A percentile compares a stretch with the other conserved stretches of the same genome.
phyloP scores from a whole-genome alignment of 2,329 filamentous ascomycete species.

The Lachnellula hyalina region DNA sequence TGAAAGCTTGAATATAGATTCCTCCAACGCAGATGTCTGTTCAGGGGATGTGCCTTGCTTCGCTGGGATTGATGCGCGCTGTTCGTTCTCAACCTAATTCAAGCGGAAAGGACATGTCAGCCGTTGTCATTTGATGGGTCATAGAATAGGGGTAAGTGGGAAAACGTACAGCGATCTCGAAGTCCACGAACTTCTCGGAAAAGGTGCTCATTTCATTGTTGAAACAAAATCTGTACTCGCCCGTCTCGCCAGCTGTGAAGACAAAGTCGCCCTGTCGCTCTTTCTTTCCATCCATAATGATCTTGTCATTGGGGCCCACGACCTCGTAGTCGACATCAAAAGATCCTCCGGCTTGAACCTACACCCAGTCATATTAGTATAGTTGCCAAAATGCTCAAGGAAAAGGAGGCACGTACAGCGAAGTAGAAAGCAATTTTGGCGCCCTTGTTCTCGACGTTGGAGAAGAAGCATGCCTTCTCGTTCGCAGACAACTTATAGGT shows the following conservation, averaged over 20 bases:
- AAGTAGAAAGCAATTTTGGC: slow-evolving; percentile 98
- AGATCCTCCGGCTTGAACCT: slow-evolving; percentile 97
- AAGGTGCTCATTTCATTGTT: slow-evolving; percentile 98
- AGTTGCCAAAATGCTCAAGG: background rate
- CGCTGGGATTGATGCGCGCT: slow-evolving; percentile 72
- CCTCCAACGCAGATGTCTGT: slow-evolving; percentile 82
- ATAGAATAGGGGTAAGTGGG: slow-evolving; percentile 3
- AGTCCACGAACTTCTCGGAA: slow-evolving; percentile 95
- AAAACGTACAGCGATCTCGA: slow-evolving; percentile 79
- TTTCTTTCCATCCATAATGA: slow-evolving; percentile 81
- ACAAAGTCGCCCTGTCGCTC: slow-evolving; percentile 96
- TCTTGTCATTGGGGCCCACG: slow-evolving; percentile 70
- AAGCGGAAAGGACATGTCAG: background rate
- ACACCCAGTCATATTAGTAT: slow-evolving; percentile 5
- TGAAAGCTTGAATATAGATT: slow-evolving; percentile 92
- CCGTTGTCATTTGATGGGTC: background rate
- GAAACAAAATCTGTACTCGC: slow-evolving; percentile 97
- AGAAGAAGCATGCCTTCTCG: slow-evolving; percentile 95
- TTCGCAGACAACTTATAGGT: slow-evolving; percentile 88
- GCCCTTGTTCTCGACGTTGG: slow-evolving; percentile 67
- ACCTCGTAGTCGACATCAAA: slow-evolving; percentile 97
- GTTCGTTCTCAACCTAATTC: slow-evolving; percentile 81
- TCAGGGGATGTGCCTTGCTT: slow-evolving; percentile 86
- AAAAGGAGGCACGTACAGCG: slow-evolving; percentile 59
- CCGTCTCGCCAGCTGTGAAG: slow-evolving; percentile 81